These are phyloP conservation scores for Cinnamomum micranthum DNA, from an alignment of 164 flowering plant species.

Conservation along the genomic window DNA sequence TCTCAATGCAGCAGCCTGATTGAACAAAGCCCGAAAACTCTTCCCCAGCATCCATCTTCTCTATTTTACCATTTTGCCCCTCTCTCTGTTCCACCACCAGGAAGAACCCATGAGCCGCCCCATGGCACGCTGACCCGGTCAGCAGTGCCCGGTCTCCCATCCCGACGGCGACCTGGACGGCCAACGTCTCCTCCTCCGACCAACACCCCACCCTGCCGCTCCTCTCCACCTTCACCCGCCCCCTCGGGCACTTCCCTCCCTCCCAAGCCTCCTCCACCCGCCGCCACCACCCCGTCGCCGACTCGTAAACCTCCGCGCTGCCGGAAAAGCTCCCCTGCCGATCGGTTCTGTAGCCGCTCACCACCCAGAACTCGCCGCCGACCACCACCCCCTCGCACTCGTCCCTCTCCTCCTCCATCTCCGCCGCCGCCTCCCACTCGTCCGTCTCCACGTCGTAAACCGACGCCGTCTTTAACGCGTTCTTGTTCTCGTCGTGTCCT, in stretches of 20 bases:
- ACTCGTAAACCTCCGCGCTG: slow-evolving; percentile 46
- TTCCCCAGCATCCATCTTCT: slow-evolving; percentile 22
- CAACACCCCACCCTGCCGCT: slow-evolving; percentile 39
- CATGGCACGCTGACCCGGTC: slow-evolving; percentile 39
- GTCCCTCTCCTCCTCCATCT: slow-evolving; percentile 68
- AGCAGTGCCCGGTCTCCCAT: slow-evolving; percentile 25
- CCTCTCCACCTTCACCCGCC: slow-evolving; percentile 36
- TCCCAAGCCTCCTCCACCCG: slow-evolving; percentile 53
- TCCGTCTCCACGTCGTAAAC: slow-evolving; percentile 49
- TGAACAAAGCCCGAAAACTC: slow-evolving; percentile 49
- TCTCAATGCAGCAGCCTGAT: slow-evolving; percentile 51
- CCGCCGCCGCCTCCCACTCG: slow-evolving; percentile 62
- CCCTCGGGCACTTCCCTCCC: slow-evolving; percentile 47
- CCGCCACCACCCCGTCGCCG: slow-evolving; percentile 46
- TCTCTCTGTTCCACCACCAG: slow-evolving; percentile 11
- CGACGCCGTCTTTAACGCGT: slow-evolving; percentile 59
- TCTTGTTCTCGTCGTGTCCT: slow-evolving; percentile 82
- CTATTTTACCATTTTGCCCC: slow-evolving; percentile 28
- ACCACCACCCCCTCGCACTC: slow-evolving; percentile 72
- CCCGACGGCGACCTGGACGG: slow-evolving; percentile 32
- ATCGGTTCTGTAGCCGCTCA: slow-evolving; percentile 79
- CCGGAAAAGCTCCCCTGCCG: slow-evolving; percentile 53
- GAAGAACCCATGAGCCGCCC: slow-evolving; percentile 36
- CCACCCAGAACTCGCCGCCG: slow-evolving; percentile 73
- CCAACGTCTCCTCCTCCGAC: slow-evolving; percentile 31